phyloP scores from a whole-genome alignment of 768 basidiomycete species.

The Rhodocollybia butyracea region DNA sequence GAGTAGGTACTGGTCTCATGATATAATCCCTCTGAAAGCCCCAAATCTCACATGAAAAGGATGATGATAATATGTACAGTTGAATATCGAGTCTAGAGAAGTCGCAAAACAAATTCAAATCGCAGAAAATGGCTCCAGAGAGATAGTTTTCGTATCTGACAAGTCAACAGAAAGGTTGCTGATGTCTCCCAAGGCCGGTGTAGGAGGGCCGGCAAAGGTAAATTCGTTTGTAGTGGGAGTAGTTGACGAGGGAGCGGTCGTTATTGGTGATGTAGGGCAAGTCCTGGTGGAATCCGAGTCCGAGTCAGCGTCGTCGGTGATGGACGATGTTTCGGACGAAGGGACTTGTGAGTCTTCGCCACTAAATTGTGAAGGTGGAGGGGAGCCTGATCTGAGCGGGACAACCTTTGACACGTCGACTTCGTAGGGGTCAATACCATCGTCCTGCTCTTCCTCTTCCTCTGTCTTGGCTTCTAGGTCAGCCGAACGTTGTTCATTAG shows the following conservation, averaged over 20 bases:
- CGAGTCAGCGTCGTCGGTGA: background rate
- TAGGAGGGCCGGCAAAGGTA: background rate
- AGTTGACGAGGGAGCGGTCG: background rate
- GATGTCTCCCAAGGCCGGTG: too few species aligned
- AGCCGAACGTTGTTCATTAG: background rate
- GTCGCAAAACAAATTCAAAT: too few species aligned
- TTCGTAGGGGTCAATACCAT: background rate
- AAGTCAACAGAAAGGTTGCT: too few species aligned
- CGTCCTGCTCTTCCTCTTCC: background rate
- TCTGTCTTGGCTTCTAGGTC: background rate
- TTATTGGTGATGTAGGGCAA: slow-evolving; percentile 60
- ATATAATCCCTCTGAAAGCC: too few species aligned
- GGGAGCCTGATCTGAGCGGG: background rate
- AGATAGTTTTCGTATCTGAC: too few species aligned
- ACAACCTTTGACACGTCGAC: background rate
- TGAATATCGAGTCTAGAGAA: too few species aligned
- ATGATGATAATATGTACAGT: too few species aligned
- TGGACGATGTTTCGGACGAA: background rate
- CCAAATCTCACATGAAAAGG: too few species aligned
- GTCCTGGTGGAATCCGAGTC: slow-evolving; percentile 46
- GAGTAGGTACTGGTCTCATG: too few species aligned
- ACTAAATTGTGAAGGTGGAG: background rate
- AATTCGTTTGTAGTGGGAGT: background rate
- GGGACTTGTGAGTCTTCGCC: background rate
- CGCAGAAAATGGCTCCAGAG: too few species aligned